Evolutionary conservation across 2,329 filamentous ascomycete genomes (phyloP), one percentile per base, ranked within the genome.

Genomic region (Myriosclerotinia curreyana): DNA sequence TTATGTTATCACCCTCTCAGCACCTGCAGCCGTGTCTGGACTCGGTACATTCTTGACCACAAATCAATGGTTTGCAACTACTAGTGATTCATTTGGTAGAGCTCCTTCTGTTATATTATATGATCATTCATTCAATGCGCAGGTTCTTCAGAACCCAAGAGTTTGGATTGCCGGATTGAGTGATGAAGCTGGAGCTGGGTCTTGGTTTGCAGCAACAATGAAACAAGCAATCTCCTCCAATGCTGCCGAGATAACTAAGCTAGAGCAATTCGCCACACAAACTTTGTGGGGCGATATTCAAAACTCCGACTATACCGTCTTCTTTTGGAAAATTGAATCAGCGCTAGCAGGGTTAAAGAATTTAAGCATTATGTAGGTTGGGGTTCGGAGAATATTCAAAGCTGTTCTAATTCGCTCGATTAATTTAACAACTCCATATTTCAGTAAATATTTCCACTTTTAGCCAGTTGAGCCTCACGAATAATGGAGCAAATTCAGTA

Each of bases 161-260:
- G 83, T 79, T 8, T 86, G 84, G 84, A 80, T 86, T 5, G 79
- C 83, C 0, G 84, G 84, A 0, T 76, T 87, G 0, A 85, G 82
- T 63, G 84, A 86, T 64, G 84, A 87, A 73, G 84, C 77, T 0
- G 84, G 84, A 1, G 81, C 81, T 0, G 83, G 83, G 1, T 80
- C 83, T 0, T 86, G 80, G 66, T 77, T 86, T 0, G 82, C 83
- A 0, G 80, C 82, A 0, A 75, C 79, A 2, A 79, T 83, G 74
- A 86, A 87, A 73, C 81, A 85, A 64, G 77, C 78, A 1, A 71
- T 79, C 8, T 81, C 81, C 42, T 83, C 84, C 0, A 73, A 78
- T 12, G 75, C 79, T 0, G 73, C 72, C 0, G 82, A 86, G 66
- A 72, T 86, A 0, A 69, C 76, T 0, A 80, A 81, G 65, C 75